Base-by-base conservation (phyloP, 805 yeast genomes). In the Ascoidea asiatica region DNA sequence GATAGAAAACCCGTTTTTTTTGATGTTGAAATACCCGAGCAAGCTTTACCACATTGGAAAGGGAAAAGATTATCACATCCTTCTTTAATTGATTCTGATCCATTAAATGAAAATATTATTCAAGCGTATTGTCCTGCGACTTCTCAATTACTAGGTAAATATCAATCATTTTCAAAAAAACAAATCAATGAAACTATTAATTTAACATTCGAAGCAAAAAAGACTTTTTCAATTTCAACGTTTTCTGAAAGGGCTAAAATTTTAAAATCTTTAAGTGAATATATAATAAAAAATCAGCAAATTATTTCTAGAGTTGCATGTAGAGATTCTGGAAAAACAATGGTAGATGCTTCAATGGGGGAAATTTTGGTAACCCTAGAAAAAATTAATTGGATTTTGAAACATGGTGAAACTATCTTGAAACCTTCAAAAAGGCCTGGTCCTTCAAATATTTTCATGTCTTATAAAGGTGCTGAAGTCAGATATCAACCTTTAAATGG, bases 41-140 rank as follows among this genome's bases (percentile, higher is more conserved):
- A 81, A 55, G 87, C 94, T 23, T 72, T 78, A 57, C 86, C 88
- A 4, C 90, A 86, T 57, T 89, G 96, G 96, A 88, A 88, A 60
- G 95, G 95, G 5, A 81, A 77, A 53, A 67, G 95, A 43, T 66
- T 86, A 33, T 73, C 75, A 43, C 80, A 87, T 0, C 72, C 81
- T 13, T 65, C 77, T 13, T 67, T 85, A 3, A 64, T 65, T 41
- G 74, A 75, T 46, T 70, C 72, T 2, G 88, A 82, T 44, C 84
- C 90, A 2, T 11, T 11, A 11, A 29, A 29, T 29, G 15, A 8
- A 29, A 69, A 65, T 19, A 67, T 62, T 50, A 84, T 90, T 49
- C 89, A 86, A 56, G 77, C 89, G 48, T 82, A 85, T 59, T 90
- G 98, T 63, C 98, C 98, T 3, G 96, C 97, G 0, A 92, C 97